Evolutionary conservation across 805 yeast genomes (phyloP).

Genomic region (Lachancea meyersii): DNA sequence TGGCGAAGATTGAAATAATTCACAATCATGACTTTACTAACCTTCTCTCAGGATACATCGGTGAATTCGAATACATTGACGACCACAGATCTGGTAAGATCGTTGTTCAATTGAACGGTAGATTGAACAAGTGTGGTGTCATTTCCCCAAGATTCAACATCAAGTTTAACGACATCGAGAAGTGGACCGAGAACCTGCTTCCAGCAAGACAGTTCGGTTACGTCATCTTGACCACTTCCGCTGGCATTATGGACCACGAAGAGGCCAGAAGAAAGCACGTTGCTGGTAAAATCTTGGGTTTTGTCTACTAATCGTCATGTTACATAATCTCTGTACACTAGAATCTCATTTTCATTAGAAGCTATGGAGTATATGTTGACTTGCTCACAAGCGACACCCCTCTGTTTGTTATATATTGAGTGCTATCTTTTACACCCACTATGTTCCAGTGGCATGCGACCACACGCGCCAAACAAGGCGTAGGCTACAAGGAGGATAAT

Average conservation of each 20-base stretch:
- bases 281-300: conserved; percentile 97
- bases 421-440: too few species aligned
- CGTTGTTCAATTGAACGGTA: conserved; percentile 93
- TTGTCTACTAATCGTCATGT: conserved; percentile 65
- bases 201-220: conserved; percentile 99
- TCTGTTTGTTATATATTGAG: too few species aligned
- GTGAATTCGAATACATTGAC: conserved; percentile 95
- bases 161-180: conserved; percentile 90
- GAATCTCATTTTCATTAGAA: too few species aligned
- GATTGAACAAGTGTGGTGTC: conserved; percentile 98
- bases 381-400: too few species aligned
- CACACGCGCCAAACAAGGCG: too few species aligned
- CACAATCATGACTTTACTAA: not conserved
- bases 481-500: too few species aligned
- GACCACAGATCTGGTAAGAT: conserved; percentile 99
- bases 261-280: conserved; percentile 99
- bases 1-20: not conserved
- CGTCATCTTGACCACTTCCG: conserved; percentile 96
- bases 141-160: conserved; percentile 98
- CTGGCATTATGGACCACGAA: conserved; percentile 99
- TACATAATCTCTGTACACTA: not conserved
- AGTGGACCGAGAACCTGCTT: conserved; percentile 96
- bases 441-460: too few species aligned
- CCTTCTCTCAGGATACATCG: conserved; percentile 65
- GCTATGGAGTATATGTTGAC: too few species aligned